These are phyloP conservation scores for Pythium brachiatum DNA, from an alignment of 352 stramenopile genomes.

Conservation along the genomic window DNA sequence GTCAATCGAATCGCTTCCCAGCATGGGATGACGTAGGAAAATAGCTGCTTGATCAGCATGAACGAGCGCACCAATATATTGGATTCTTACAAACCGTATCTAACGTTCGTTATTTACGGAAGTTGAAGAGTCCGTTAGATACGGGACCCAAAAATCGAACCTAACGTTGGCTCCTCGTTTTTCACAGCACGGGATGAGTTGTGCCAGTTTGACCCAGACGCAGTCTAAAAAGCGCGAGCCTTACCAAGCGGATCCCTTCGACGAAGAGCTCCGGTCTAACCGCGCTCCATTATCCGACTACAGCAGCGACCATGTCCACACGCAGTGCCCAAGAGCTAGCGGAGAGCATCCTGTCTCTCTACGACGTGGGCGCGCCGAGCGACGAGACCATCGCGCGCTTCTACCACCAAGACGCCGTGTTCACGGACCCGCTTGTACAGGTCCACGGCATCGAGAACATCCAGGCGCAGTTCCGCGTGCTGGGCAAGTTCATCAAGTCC, in stretches of 20 bases:
- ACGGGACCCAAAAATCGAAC: neutral
- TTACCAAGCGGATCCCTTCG: neutral
- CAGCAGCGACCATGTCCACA: slow-evolving; percentile 34
- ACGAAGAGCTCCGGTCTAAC: slow-evolving; percentile 19
- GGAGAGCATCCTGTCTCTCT: slow-evolving; percentile 80
- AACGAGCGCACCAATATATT: no score
- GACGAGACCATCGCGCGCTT: slow-evolving; percentile 78
- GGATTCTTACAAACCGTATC: neutral
- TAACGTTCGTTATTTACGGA: neutral
- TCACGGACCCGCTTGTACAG: slow-evolving; percentile 76
- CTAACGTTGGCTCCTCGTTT: neutral
- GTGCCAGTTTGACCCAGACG: neutral
- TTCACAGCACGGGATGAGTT: neutral
- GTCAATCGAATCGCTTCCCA: neutral
- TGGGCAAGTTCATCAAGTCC: slow-evolving; percentile 74
- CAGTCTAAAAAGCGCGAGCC: no score
- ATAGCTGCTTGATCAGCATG: no score
- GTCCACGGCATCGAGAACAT: slow-evolving; percentile 78
- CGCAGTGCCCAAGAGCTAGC: slow-evolving; percentile 74
- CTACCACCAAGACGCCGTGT: slow-evolving; percentile 73
- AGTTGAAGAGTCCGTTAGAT: neutral
- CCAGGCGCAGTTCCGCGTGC: slow-evolving; percentile 78
- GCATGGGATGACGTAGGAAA: neutral
- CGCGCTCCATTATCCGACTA: slow-evolving; percentile 6
- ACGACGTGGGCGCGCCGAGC: slow-evolving; percentile 61